Percentiles rank a stretch among this genome's conserved stretches.
Conservation (phyloP, 2,329 filamentous ascomycete species). For the Macrophomina pseudophaseolina region DNA sequence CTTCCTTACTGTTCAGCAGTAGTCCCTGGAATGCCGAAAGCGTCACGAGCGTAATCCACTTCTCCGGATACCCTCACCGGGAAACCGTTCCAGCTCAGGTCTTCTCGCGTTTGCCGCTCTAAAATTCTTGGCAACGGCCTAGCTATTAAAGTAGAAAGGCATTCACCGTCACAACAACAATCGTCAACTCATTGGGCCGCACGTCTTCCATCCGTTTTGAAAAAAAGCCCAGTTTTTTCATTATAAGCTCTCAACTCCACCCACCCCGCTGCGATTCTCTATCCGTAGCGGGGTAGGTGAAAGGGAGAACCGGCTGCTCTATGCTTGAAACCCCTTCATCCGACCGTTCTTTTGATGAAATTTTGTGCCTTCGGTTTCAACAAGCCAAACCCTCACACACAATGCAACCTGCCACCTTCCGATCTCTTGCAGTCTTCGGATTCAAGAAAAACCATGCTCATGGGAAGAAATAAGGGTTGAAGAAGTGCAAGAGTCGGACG, state of each 20-base stretch:
- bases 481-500: neutral
- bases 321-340: neutral
- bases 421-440: neutral
- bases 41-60: no score
- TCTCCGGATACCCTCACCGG: no score
- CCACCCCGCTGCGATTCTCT: neutral
- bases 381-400: neutral
- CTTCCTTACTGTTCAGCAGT: no score
- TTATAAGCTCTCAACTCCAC: neutral
- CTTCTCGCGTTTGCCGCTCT: no score
- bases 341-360: neutral
- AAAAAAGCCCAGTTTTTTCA: constrained; percentile 7
- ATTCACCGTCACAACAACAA: no score
- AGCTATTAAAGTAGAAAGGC: no score
- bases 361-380: no score
- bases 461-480: neutral
- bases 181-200: no score
- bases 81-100: no score
- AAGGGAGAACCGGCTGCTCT: neutral
- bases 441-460: neutral
- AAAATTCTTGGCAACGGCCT: no score
- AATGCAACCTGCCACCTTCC: neutral
- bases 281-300: neutral
- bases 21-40: no score
- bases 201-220: constrained; percentile 1